Evolutionary conservation across 2,329 filamentous ascomycete genomes (phyloP).

Genomic region (Neofusicoccum umdonicola): DNA sequence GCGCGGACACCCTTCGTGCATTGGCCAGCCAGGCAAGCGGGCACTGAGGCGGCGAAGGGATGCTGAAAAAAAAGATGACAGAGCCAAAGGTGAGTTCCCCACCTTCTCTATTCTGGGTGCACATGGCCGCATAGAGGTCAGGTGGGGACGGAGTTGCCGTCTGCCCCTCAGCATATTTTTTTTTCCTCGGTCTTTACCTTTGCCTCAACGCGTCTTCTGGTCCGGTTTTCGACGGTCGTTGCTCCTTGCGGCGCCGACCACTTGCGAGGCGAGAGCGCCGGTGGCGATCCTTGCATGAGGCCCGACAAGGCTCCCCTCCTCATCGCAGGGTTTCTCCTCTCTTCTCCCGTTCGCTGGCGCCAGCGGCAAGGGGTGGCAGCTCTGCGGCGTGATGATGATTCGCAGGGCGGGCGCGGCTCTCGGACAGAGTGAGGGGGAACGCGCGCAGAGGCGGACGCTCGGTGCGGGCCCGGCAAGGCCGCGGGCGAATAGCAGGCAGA

Average conservation of each 20-base stretch:
- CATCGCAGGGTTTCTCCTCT: background rate
- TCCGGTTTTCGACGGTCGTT: background rate
- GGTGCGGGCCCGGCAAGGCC: background rate
- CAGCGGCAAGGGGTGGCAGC: background rate
- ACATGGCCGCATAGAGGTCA: background rate
- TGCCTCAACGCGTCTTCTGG: background rate
- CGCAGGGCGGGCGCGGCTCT: conserved; percentile 6
- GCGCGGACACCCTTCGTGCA: conserved; percentile 2
- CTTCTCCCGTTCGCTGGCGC: background rate
- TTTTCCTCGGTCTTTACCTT: background rate
- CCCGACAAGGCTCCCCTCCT: background rate
- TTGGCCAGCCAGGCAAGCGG: background rate
- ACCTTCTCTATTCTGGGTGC: conserved; percentile 2
- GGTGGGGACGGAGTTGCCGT: background rate
- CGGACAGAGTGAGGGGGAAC: background rate
- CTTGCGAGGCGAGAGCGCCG: background rate
- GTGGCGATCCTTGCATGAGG: conserved; percentile 8
- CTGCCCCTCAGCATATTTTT: background rate
- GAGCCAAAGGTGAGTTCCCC: background rate
- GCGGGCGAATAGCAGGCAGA: background rate
- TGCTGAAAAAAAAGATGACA: background rate
- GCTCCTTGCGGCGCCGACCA: background rate
- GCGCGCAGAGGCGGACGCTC: background rate
- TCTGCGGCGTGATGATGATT: background rate
- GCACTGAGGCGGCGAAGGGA: background rate